These are phyloP conservation scores for Leersia perrieri DNA, from an alignment of 176 grass and related monocot species.

Conservation along the genomic window DNA sequence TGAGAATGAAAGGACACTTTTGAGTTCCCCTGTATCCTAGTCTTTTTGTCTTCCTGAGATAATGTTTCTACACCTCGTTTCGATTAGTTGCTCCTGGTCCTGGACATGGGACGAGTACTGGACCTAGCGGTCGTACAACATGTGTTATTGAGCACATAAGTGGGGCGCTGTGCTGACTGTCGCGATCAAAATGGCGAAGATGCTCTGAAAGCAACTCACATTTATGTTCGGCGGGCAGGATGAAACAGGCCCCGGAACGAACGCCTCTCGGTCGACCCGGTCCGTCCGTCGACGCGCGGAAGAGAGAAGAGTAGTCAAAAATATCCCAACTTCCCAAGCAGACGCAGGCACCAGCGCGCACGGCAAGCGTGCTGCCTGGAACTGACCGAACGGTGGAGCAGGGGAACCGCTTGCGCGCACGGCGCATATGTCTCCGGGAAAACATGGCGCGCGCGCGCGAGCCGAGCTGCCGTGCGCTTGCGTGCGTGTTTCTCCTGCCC, in stretches of 20 bases:
- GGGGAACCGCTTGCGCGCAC: not conserved
- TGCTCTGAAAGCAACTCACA: not conserved
- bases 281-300: not conserved
- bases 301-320: not conserved
- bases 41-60: not conserved
- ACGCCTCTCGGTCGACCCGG: too few species aligned
- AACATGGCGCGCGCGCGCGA: too few species aligned
- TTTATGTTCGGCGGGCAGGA: not conserved
- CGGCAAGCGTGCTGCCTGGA: not conserved
- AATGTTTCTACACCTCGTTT: not conserved
- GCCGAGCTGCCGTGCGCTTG: too few species aligned
- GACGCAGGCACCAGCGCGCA: not conserved
- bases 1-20: conserved; percentile 60
- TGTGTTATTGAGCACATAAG: too few species aligned
- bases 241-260: too few species aligned
- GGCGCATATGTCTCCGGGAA: not conserved
- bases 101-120: not conserved
- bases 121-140: too few species aligned
- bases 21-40: conserved; percentile 1
- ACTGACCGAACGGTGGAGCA: not conserved
- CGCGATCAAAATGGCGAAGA: not conserved
- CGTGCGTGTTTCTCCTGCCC: too few species aligned
- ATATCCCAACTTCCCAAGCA: not conserved
- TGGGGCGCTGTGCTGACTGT: not conserved
- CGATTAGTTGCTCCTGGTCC: not conserved